A percentile compares a stretch with the other conserved stretches of the same genome.
These are phyloP conservation scores for Sporisorium graminicola DNA, from an alignment of 1,284 basidiomycete species.

Conservation along the genomic window DNA sequence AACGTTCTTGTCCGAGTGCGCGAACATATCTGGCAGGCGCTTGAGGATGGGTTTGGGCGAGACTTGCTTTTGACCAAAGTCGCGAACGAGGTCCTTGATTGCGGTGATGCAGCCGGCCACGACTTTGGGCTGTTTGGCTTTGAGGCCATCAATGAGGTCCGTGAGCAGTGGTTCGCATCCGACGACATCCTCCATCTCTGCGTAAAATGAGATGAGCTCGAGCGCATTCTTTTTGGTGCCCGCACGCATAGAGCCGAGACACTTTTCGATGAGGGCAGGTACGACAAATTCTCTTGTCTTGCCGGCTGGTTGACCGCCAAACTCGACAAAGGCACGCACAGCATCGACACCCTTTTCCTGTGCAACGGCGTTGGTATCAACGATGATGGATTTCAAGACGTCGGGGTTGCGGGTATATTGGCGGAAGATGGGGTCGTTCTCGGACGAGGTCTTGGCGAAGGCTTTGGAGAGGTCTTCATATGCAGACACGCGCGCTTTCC, in stretches of 20 bases:
- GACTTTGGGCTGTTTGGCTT: constrained; percentile 93
- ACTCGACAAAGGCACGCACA: constrained; percentile 82
- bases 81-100: constrained; percentile 80
- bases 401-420: constrained; percentile 82
- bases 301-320: constrained; percentile 84
- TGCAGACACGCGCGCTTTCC: constrained; percentile 95
- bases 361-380: constrained; percentile 93
- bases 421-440: constrained; percentile 92
- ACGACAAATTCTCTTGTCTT: constrained; percentile 82
- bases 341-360: constrained; percentile 95
- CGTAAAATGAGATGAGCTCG: constrained; percentile 88
- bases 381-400: constrained; percentile 63
- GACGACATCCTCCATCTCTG: constrained; percentile 85
- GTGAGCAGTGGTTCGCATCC: constrained; percentile 85
- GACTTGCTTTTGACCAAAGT: constrained; percentile 84
- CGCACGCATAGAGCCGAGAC: constrained; percentile 84
- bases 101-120: constrained; percentile 85
- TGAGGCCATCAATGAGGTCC: constrained; percentile 85
- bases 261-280: constrained; percentile 94
- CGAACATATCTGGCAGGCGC: constrained; percentile 90
- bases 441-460: constrained; percentile 77
- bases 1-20: constrained; percentile 94
- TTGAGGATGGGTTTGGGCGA: constrained; percentile 85
- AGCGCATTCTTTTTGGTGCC: constrained; percentile 91
- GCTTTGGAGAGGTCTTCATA: constrained; percentile 81